Evolutionary conservation across 2,329 filamentous ascomycete species (phyloP).

Genomic region (Dactylellina haptotyla): DNA sequence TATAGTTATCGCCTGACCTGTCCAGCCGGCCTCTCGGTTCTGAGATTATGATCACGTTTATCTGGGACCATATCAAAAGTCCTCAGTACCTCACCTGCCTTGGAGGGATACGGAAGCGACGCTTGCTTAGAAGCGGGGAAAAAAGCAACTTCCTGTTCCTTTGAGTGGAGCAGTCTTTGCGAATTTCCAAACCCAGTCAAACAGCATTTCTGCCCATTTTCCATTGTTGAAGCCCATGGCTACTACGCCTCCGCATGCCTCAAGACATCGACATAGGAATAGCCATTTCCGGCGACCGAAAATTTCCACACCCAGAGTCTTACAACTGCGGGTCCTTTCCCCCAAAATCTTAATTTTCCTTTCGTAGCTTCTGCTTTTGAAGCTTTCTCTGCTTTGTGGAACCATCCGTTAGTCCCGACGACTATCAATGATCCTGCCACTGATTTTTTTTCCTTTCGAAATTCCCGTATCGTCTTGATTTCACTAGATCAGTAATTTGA

Average conservation of each 20-base stretch:
- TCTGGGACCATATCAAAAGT: conserved; percentile 38
- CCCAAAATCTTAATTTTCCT: conserved; percentile 5
- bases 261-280: conserved; percentile 27
- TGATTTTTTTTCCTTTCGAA: conserved; percentile 39
- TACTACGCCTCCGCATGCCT: neutral
- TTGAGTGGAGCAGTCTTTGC: conserved; percentile 5
- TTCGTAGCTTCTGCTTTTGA: neutral
- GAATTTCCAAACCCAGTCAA: conserved; percentile 20
- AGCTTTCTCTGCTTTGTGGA: conserved; percentile 38
- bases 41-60: conserved; percentile 54
- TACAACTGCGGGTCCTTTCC: conserved; percentile 26
- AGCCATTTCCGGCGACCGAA: conserved; percentile 51
- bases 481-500: conserved; percentile 28
- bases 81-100: conserved; percentile 38
- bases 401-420: conserved; percentile 30
- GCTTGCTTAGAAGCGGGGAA: conserved; percentile 20
- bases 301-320: conserved; percentile 34
- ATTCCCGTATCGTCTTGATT: neutral
- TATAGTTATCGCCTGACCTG: conserved; percentile 54
- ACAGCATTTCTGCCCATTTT: conserved; percentile 10
- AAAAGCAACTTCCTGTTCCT: conserved; percentile 34
- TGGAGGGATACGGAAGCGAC: conserved; percentile 45
- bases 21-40: conserved; percentile 52
- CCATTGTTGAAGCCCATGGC: conserved; percentile 21
- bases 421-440: no score